Evolutionary conservation across 2,329 filamentous ascomycete genomes (phyloP).

Genomic region (Triangularia verruculosa): DNA sequence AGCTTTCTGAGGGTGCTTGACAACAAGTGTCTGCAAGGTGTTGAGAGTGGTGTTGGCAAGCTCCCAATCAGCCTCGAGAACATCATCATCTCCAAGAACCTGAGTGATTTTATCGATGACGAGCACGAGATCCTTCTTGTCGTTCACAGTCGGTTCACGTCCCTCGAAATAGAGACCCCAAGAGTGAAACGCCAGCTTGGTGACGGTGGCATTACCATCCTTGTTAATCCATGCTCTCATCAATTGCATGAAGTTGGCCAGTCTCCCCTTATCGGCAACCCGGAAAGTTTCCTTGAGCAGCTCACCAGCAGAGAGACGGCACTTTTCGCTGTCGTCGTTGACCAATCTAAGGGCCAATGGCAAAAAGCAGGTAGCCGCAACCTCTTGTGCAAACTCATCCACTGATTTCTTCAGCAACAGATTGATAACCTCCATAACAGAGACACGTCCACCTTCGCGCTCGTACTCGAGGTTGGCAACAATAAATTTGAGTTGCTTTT

Average conservation of each 20-base stretch:
- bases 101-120: constrained; percentile 55
- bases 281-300: constrained; percentile 79
- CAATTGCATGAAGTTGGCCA: constrained; percentile 66
- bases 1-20: constrained; percentile 61
- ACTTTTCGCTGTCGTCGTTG: constrained; percentile 85
- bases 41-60: constrained; percentile 71
- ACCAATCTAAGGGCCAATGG: constrained; percentile 80
- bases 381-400: constrained; percentile 76
- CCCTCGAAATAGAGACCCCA: constrained; percentile 82
- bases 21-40: constrained; percentile 64
- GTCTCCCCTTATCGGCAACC: constrained; percentile 69
- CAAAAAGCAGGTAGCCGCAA: constrained; percentile 78
- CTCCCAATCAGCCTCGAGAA: constrained; percentile 61
- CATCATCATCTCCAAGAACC: constrained; percentile 54
- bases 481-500: constrained; percentile 84
- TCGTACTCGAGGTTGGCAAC: constrained; percentile 89
- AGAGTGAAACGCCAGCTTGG: constrained; percentile 72
- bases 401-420: constrained; percentile 82
- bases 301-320: constrained; percentile 75
- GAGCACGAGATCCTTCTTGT: constrained; percentile 64
- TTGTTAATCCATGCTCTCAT: constrained; percentile 75
- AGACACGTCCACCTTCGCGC: constrained; percentile 81
- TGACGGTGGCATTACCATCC: constrained; percentile 66
- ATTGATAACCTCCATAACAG: constrained; percentile 88
- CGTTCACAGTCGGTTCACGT: constrained; percentile 54